A percentile compares a stretch with the other conserved stretches of the same genome.
phyloP scores from a whole-genome alignment of 345 rosid genomes.

The Garcia nutans region DNA sequence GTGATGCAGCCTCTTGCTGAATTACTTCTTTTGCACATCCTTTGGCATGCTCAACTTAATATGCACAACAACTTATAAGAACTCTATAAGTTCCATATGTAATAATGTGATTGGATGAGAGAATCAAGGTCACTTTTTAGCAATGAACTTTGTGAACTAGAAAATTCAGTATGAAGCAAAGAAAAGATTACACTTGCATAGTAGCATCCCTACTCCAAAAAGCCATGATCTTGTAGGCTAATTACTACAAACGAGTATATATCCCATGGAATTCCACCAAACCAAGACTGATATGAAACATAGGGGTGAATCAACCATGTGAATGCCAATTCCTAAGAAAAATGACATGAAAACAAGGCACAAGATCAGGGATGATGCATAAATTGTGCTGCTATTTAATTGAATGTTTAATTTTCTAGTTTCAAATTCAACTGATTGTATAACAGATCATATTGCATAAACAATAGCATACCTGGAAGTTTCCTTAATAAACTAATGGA shows the following conservation, averaged over 20 bases:
- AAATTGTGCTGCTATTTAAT: neutral
- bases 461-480: constrained; percentile 39
- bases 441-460: constrained; percentile 26
- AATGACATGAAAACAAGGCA: constrained; percentile 2
- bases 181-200: neutral
- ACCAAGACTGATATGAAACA: constrained; percentile 15
- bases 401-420: neutral
- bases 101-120: neutral
- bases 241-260: neutral
- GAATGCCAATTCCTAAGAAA: neutral
- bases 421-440: constrained; percentile 12
- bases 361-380: neutral
- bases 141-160: neutral
- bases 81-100: neutral
- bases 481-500: constrained; percentile 66
- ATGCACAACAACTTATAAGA: neutral
- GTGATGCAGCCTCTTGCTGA: neutral
- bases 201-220: neutral
- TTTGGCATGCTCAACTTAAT: neutral
- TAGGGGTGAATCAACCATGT: constrained; percentile 3
- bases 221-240: neutral
- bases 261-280: neutral
- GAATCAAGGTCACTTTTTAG: neutral
- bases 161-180: neutral
- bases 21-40: neutral